phyloP scores from a whole-genome alignment of 2,329 filamentous ascomycete species.

The Pseudogymnoascus sp. region DNA sequence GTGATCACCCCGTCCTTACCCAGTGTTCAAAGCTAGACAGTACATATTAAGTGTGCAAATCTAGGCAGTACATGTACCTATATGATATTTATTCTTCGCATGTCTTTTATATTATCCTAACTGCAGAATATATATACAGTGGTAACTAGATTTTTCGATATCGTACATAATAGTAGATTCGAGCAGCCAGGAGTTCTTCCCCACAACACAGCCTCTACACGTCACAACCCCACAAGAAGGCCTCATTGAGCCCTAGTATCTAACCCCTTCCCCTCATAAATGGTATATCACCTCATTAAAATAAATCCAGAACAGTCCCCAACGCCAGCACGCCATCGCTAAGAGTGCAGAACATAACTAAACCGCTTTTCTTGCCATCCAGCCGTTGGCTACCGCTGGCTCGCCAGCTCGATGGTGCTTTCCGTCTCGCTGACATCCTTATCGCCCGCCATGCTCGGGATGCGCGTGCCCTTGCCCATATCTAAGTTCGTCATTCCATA shows the following conservation, averaged over 20 bases:
- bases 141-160: not conserved
- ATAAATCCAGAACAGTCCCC: not conserved
- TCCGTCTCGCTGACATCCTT: constrained; percentile 1
- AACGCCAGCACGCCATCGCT: constrained; percentile 2
- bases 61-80: not conserved
- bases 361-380: not conserved
- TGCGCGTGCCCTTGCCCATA: not conserved
- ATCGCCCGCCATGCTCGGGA: not conserved
- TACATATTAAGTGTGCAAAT: too few species aligned
- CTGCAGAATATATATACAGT: not conserved
- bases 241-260: not conserved
- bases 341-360: not conserved
- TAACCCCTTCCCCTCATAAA: not conserved
- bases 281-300: not conserved
- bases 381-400: not conserved
- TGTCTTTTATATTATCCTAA: not conserved
- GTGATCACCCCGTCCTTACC: not conserved
- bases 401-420: not conserved
- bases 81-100: not conserved
- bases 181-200: not conserved
- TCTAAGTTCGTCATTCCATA: not conserved
- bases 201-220: not conserved
- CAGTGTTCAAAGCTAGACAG: too few species aligned
- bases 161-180: not conserved
- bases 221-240: not conserved